Evolutionary conservation across 345 rosid species (phyloP), one percentile per base, ranked within the genome.

Genomic region (Rhodamnia rubescens): DNA sequence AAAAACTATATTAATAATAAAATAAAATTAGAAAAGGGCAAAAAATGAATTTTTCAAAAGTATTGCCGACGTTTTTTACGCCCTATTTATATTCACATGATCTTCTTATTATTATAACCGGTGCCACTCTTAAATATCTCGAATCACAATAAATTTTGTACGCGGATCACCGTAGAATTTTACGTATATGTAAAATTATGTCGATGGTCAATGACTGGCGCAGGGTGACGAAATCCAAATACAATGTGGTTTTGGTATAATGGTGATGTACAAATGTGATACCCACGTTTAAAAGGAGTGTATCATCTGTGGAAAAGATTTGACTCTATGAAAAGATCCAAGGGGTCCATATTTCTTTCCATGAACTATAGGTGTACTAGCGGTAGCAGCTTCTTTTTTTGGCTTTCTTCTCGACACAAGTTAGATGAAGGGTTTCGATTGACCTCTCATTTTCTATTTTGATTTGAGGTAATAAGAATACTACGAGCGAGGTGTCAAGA

Each of bases 81-180:
- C 6, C 3, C 15, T 7, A 1, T 3, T 61, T 29, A 29, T 7
- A 8, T 64, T 7, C 0, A 0, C 3, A 1, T 64, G 36, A 0
- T 29, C 40, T 36, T 36, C 40, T 36, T 36, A 36, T 36, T 36
- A 36, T 36, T 36, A 36, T 36, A 36, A 36, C 40, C 2, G 2
- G 40, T 36, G 40, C 40, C 40, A 36, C 40, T 36, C 40, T 3
- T 2, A 2, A 36, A n/a, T n/a, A 61, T 61, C 20, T 27, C n/a
- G 3, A 32, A 27, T 27, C 74, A 27, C 2, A 27, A 8, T 6
- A 14, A 59, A 14, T 6, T 14, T 51, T 14, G 18, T 61, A 29
- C 1, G 0, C 0, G 21, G 15, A 16, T 29, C 42, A 1, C 18
- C 4, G 1, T 15, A 29, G 4, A 8, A n/a, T 13, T 59, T 27